Percentiles rank a stretch among this genome's conserved stretches.
These are phyloP conservation scores for Ustilago sp. DNA, from an alignment of 1,284 basidiomycete species.

Conservation along the genomic window DNA sequence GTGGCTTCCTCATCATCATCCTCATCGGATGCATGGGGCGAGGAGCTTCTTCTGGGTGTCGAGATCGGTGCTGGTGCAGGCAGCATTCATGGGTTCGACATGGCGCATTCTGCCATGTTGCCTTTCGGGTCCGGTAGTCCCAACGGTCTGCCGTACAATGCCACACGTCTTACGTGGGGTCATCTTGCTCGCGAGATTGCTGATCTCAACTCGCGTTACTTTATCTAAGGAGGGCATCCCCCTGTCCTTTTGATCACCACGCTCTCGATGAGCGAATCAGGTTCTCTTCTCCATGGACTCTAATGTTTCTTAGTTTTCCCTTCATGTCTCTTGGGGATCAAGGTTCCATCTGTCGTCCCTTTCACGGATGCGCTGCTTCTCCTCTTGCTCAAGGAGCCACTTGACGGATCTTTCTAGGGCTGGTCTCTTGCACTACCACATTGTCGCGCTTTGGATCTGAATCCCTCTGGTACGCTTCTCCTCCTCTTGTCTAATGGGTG, in stretches of 20 bases:
- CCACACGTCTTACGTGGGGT: conserved; percentile 58
- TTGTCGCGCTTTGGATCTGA: background rate
- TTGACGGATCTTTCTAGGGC: background rate
- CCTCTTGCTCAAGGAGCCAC: background rate
- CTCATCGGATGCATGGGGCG: conserved; percentile 8
- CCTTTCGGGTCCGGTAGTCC: conserved; percentile 57
- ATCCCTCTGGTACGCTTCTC: conserved; percentile 2
- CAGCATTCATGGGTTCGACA: conserved; percentile 48
- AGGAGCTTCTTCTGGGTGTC: conserved; percentile 46
- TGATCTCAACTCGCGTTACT: conserved; percentile 62
- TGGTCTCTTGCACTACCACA: conserved; percentile 4
- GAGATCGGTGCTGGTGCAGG: conserved; percentile 60
- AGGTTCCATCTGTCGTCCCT: background rate
- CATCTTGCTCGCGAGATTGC: conserved; percentile 59
- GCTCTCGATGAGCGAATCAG: conserved; percentile 9
- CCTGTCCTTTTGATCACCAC: background rate
- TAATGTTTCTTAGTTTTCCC: background rate
- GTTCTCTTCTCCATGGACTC: conserved; percentile 11
- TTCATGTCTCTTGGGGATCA: background rate
- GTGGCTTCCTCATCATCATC: background rate
- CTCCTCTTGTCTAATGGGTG: conserved; percentile 1
- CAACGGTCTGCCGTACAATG: conserved; percentile 41
- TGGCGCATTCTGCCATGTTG: conserved; percentile 38
- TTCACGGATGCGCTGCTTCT: background rate
- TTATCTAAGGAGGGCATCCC: conserved; percentile 25